Conservation (phyloP, 352 stramenopile genomes). For the Pythium phragmitis region DNA sequence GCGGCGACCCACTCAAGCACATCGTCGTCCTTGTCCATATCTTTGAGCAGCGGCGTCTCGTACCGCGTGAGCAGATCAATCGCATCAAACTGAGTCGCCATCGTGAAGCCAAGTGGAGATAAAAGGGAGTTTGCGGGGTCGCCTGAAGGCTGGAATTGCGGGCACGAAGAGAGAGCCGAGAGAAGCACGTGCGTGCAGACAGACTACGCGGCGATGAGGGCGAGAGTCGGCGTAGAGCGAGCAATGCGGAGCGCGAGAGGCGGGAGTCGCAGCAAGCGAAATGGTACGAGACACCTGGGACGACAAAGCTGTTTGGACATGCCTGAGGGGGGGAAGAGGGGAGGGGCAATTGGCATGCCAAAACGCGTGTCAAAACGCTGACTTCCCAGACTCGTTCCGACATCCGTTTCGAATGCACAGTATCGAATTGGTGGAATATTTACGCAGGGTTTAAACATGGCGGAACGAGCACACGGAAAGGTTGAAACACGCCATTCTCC, state of each 20-base stretch:
- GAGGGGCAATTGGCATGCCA: not conserved
- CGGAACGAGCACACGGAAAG: too few relatives aligned
- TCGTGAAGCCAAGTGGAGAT: not conserved
- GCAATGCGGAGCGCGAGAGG: not conserved
- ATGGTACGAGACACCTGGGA: constrained; percentile 12
- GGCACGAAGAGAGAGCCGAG: not conserved
- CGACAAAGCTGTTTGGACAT: not conserved
- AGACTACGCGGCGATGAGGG: too few relatives aligned
- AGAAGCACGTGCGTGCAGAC: not conserved
- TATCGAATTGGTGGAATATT: too few relatives aligned
- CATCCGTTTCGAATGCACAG: not conserved
- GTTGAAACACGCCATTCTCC: too few relatives aligned
- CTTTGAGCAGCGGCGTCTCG: constrained; percentile 77
- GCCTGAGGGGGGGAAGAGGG: not conserved
- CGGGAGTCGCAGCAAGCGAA: not conserved
- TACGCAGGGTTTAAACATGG: too few relatives aligned
- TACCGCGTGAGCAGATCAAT: constrained; percentile 79
- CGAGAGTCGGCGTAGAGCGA: not conserved
- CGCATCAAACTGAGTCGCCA: constrained; percentile 65
- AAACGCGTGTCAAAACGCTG: not conserved
- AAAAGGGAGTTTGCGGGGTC: not conserved
- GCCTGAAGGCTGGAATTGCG: not conserved
- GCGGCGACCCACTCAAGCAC: constrained; percentile 81
- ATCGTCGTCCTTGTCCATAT: constrained; percentile 79
- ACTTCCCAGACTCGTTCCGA: not conserved